Evolutionary conservation across 805 yeast genomes (phyloP), one percentile per base, ranked within the genome.

Genomic region (Yarrowia sp.): DNA sequence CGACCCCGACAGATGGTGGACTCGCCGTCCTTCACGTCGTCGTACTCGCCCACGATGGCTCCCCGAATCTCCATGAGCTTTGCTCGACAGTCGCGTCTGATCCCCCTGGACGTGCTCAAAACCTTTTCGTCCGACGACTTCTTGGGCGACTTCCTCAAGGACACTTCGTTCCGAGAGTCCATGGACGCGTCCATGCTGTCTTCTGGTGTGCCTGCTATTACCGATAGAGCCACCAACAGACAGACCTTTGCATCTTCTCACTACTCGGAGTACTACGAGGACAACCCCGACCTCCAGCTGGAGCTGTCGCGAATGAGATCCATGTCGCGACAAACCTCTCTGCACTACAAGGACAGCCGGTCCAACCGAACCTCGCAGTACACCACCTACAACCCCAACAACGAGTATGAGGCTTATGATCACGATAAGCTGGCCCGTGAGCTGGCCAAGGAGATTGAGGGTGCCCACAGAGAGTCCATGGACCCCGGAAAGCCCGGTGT

Each of bases 221-320:
- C 40, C 19, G 61, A 55, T 46, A 55, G 61, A 55, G 61, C 61
- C 20, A 55, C 61, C 46, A 55, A 55, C 61, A 20, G 61, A 55
- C 49, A 58, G 50, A 58, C 64, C 40, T 58, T 58, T 43, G 64
- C 49, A 40, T 58, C 64, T 9, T 42, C 64, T 15, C 64, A 58
- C 20, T 58, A 58, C 40, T 43, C 50, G n/a, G 66, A 46, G 38
- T 46, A 46, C 43, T 61, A 61, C n/a, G 66, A 61, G 55, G 53
- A 46, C 66, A 61, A 61, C 46, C 66, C 66, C 14, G 66, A 61
- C n/a, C 66, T 61, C n/a, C 66, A 61, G 55, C 34, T 61, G 46
- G 55, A 61, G 55, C 55, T 61, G 66, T 61, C 66, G 33, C 53
- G 55, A n/a, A 46, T 61, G 53, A 46, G 66, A 46, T 46, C 55